Base-by-base conservation (phyloP, 1,139 yeast genomes). In the Blastobotrys arbuscula region DNA sequence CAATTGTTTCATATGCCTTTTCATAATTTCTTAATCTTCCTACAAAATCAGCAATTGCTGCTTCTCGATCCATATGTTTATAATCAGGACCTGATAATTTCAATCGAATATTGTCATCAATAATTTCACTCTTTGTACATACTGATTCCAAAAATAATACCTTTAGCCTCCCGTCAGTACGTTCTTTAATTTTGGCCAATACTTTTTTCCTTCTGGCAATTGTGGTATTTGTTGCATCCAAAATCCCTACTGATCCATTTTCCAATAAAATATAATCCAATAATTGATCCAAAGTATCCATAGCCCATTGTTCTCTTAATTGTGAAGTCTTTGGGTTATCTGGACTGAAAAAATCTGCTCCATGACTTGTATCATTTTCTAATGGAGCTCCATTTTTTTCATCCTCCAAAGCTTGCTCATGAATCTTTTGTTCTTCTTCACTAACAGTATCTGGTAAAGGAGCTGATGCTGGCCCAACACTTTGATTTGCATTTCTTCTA, bases 31-130 rank as follows among this genome's bases (percentile, higher is more conserved):
- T 74, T 56, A 92, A 74, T 54, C 97, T 77, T 34, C 84, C 88
- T 42, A 84, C 79, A 64, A 92, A 92, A 68, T 92, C 97, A 50
- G 71, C 74, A 41, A 89, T 69, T 0, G 97, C 96, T 23, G 76
- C 65, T 45, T 81, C 84, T 0, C 88, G 90, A 63, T 90, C 94
- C 84, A 87, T 87, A 49, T 84, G 78, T 53, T 77, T 77, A 69
- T 92, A 92, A 67, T 92, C 98, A 0, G 98, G 98, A 0, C 97
- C 97, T 26, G 87, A 81, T 48, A 92, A 74, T 68, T 92, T 92
- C 57, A 92, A 76, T 40, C 86, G 73, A 44, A 92, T 84, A 61
- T 92, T 92, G 49, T 83, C 77, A 57, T 88, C 95, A 48, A 92
- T 81, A 42, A 92, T 79, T 10, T 75, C 70, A 15, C 81, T 80